Evolutionary conservation across 2,329 filamentous ascomycete genomes (phyloP), one percentile per base, ranked within the genome.

Genomic region (Talaromyces sp.): DNA sequence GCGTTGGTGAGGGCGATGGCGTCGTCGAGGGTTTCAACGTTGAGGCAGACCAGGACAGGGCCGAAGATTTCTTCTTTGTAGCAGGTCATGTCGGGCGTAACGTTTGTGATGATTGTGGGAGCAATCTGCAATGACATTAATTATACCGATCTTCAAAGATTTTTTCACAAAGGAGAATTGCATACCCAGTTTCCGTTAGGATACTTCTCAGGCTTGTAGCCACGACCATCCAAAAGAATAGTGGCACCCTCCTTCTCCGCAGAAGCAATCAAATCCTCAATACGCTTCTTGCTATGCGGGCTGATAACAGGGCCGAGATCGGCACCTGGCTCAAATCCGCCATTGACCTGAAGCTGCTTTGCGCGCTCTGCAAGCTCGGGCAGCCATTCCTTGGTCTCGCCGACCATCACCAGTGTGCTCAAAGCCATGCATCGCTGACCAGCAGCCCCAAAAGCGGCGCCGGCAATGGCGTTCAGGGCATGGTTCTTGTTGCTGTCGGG

Each of bases 391-490:
- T 86, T 85, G 49, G 86, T 87, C 73, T 86, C 82, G 45, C 87
- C 87, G 35, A 89, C 82, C 75, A 87, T 83, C 60, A 89, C 86
- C 6, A 87, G 77, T 0, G 86, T 87, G 72, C 85, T 87, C 35
- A 89, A 77, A 33, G 87, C 86, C 87, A 89, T 89, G 73, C 87
- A 89, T 57, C 87, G 79, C 77, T 89, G 87, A 4, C 87, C 87
- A 33, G 87, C 87, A 60, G 87, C 87, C 69, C 87, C 87, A 68
- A 89, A 89, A 2, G 87, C 87, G 60, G 87, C 87, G 64, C 87
- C 87, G 1, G 84, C 81, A 72, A 89, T 88, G n/a, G 86, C 85
- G 70, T 88, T 88, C 43, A 89, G 73, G 0, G 87, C 84, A 61
- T 87, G 84, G 77, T 88, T 87, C 82, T 88, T 89, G 79, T 88